Conservation (phyloP, 768 basidiomycete species). For the Heimioporus sp. region DNA sequence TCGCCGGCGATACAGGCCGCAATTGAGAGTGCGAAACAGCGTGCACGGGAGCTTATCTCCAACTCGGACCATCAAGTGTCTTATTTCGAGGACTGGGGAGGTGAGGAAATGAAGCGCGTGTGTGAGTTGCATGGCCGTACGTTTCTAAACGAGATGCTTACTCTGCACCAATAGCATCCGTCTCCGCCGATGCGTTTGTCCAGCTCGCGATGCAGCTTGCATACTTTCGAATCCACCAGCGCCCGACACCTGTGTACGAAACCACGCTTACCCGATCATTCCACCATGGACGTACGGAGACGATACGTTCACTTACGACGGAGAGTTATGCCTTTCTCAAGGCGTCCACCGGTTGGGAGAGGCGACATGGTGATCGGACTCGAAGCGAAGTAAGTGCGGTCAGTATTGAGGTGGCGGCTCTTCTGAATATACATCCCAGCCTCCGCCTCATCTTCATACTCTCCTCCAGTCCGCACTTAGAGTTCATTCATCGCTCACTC, state of each 20-base stretch:
- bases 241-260: constrained; percentile 89
- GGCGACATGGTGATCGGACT: neutral
- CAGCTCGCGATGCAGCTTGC: constrained; percentile 93
- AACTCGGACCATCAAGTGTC: constrained; percentile 85
- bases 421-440: constrained; percentile 10
- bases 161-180: constrained; percentile 37
- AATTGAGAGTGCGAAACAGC: constrained; percentile 53
- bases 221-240: constrained; percentile 76
- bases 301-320: constrained; percentile 69
- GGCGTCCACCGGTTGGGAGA: constrained; percentile 18
- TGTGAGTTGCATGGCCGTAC: constrained; percentile 46
- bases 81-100: constrained; percentile 80
- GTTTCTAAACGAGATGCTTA: neutral
- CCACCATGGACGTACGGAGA: constrained; percentile 86
- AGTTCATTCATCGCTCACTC: constrained; percentile 69
- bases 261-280: constrained; percentile 88
- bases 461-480: constrained; percentile 68
- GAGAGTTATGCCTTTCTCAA: constrained; percentile 65
- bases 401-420: neutral
- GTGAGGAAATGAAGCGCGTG: constrained; percentile 78
- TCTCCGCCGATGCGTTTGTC: constrained; percentile 79
- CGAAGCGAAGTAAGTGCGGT: constrained; percentile 11
- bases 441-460: constrained; percentile 32
- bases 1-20: constrained; percentile 58
- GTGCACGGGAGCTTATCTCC: constrained; percentile 57